A percentile compares a stretch with the other conserved stretches of the same genome.
Conservation (phyloP, 305 asterid genomes). For the Fraxinus xanthoxyloides region DNA sequence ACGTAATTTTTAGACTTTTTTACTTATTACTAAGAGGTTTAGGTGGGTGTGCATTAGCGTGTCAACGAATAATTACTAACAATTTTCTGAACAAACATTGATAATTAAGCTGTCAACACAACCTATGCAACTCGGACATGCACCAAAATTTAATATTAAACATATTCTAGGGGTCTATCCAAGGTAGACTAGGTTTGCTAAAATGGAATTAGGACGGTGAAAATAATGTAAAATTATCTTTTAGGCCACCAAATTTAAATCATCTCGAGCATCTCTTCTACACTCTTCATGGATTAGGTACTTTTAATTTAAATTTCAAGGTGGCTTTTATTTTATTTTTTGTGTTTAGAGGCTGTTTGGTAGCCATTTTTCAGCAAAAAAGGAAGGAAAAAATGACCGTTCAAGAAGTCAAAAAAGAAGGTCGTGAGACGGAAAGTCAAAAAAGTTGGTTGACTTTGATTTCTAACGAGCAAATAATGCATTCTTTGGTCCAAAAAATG, state of each 20-base stretch:
- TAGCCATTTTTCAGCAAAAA: too few species aligned
- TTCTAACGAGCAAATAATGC: too few species aligned
- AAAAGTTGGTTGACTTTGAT: too few species aligned
- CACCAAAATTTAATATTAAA: not conserved
- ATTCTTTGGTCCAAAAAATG: too few species aligned
- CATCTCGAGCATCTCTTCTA: not conserved
- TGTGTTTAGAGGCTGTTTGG: not conserved
- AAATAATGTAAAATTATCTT: not conserved
- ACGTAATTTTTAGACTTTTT: slow-evolving; percentile 10
- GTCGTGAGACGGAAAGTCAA: too few species aligned
- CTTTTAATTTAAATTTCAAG: not conserved
- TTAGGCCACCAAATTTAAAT: not conserved
- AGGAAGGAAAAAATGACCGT: too few species aligned
- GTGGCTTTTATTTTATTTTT: not conserved
- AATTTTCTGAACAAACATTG: not conserved
- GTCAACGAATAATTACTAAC: slow-evolving; percentile 14
- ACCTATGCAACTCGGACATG: not conserved
- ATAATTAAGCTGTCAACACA: not conserved
- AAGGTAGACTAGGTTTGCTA: not conserved
- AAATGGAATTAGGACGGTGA: not conserved
- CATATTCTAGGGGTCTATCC: not conserved
- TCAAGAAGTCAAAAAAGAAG: too few species aligned
- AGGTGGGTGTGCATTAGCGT: slow-evolving; percentile 19
- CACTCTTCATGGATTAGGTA: not conserved
- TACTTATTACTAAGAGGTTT: not conserved